Conservation (phyloP, 192 early-diverging fungal genomes). For the Radiomyces spectabilis region DNA sequence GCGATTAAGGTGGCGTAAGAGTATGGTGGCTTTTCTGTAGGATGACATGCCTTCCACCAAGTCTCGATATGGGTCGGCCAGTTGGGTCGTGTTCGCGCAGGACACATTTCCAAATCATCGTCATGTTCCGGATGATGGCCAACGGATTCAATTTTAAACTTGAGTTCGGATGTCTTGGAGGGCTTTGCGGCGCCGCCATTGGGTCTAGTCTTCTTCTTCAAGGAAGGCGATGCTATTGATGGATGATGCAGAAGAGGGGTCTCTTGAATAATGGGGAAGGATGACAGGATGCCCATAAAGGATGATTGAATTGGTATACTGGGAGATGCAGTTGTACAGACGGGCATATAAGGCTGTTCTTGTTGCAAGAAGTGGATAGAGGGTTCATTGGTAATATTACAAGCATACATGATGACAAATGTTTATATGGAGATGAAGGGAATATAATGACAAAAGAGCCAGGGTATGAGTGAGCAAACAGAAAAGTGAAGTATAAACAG, state of each 20-base stretch:
- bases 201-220: not conserved
- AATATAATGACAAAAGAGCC: no score
- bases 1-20: slow-evolving; percentile 77
- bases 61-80: no score
- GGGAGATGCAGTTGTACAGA: no score
- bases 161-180: not conserved
- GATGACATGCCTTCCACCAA: slow-evolving; percentile 14
- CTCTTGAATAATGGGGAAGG: not conserved
- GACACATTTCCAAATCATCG: slow-evolving; percentile 12
- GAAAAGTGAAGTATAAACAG: no score
- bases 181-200: not conserved
- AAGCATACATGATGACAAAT: no score
- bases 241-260: not conserved
- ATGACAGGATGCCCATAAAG: not conserved
- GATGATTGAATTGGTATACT: no score
- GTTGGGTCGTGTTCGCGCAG: not conserved
- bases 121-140: slow-evolving; percentile 10
- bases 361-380: no score
- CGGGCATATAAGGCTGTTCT: no score
- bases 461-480: no score
- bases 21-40: slow-evolving; percentile 46
- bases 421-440: no score
- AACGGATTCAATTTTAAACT: slow-evolving; percentile 16
- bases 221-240: not conserved
- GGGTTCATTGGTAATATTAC: no score